Conservation (phyloP, 306 rosid genomes). For the Cicer cuneatum region DNA sequence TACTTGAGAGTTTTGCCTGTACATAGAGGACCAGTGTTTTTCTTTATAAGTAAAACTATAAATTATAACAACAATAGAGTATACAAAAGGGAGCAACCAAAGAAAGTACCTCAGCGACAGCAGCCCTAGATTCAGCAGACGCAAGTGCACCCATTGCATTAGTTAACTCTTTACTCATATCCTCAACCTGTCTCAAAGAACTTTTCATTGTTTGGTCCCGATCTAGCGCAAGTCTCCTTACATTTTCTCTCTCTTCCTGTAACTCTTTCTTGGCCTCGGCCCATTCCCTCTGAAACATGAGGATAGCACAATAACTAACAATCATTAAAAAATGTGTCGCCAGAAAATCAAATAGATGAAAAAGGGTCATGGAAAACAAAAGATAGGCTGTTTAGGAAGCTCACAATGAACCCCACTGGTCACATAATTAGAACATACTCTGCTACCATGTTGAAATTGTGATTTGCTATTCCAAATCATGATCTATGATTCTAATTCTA, state of each 20-base stretch:
- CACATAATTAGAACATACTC: too few species aligned
- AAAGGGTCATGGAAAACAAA: too few species aligned
- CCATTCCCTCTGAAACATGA: constrained; percentile 81
- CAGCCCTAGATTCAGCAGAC: constrained; percentile 86
- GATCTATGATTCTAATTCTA: too few species aligned
- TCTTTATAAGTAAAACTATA: background rate
- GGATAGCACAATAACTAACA: constrained; percentile 16
- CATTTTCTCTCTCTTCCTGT: constrained; percentile 75
- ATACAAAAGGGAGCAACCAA: background rate
- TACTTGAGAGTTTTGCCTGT: constrained; percentile 71
- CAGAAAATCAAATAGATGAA: too few species aligned
- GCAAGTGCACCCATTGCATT: constrained; percentile 69
- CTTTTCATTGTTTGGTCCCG: constrained; percentile 72
- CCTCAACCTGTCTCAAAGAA: constrained; percentile 82
- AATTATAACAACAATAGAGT: background rate
- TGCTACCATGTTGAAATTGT: too few species aligned
- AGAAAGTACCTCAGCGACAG: constrained; percentile 78
- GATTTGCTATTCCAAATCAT: too few species aligned
- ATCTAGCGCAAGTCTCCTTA: constrained; percentile 63
- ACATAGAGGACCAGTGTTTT: constrained; percentile 26
- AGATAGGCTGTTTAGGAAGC: too few species aligned
- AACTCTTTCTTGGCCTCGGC: constrained; percentile 91
- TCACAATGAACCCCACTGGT: too few species aligned
- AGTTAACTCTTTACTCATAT: constrained; percentile 77
- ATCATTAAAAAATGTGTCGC: constrained; percentile 3